These are phyloP conservation scores for Xylaria acuta DNA, from an alignment of 495 filamentous ascomycete genomes.

Conservation along the genomic window DNA sequence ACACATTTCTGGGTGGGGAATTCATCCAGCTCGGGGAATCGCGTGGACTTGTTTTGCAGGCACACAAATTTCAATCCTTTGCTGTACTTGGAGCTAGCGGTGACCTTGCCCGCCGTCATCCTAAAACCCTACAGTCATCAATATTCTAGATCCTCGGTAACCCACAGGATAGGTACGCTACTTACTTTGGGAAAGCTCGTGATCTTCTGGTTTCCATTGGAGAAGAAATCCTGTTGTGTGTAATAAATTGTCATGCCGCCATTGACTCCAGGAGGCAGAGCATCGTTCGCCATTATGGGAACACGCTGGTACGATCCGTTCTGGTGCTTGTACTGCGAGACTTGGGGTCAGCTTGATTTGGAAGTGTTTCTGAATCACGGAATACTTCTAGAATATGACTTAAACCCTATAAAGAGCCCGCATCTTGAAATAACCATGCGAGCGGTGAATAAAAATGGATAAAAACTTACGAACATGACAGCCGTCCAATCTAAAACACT, in stretches of 20 bases:
- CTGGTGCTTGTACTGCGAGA: slow-evolving; percentile 49
- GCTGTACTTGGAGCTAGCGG: slow-evolving; percentile 39
- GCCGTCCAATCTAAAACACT: neutral
- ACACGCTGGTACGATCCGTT: slow-evolving; percentile 61
- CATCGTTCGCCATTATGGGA: slow-evolving; percentile 55
- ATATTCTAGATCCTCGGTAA: neutral
- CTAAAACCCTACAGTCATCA: slow-evolving; percentile 54
- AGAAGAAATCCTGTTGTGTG: slow-evolving; percentile 56
- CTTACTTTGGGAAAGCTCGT: slow-evolving; percentile 57
- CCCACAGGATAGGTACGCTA: neutral
- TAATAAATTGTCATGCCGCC: slow-evolving; percentile 63
- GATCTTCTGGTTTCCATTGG: slow-evolving; percentile 55
- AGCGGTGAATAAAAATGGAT: no score
- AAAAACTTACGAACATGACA: slow-evolving; percentile 9
- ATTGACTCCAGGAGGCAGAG: slow-evolving; percentile 54
- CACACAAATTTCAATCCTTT: slow-evolving; percentile 57
- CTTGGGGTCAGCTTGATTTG: neutral
- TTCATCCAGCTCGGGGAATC: slow-evolving; percentile 53
- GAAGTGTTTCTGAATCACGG: neutral
- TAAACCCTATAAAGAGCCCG: neutral
- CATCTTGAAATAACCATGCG: neutral
- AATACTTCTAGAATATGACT: neutral
- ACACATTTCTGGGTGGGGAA: slow-evolving; percentile 54
- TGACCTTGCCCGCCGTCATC: slow-evolving; percentile 58
- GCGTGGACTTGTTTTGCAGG: slow-evolving; percentile 51